Base-by-base conservation (phyloP, 495 filamentous ascomycete genomes). In the Cairneyella variabilis region DNA sequence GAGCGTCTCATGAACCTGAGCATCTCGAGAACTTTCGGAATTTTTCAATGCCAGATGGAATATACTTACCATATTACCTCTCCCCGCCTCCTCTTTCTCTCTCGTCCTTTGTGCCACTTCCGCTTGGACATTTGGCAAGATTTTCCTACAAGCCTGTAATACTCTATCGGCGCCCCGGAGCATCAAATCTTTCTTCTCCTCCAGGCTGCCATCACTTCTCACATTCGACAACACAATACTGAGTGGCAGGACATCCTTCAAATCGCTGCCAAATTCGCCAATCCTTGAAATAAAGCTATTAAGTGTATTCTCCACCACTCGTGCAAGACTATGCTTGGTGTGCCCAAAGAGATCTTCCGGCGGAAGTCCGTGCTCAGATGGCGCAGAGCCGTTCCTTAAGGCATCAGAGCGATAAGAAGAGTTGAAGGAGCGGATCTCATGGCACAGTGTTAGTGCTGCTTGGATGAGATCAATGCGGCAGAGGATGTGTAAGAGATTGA, bases 401-500 rank as follows among this genome's bases (percentile, higher is more conserved):
- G n/a, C n/a, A n/a, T n/a, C n/a, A n/a, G n/a, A n/a, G 7, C 17
- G 27, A 3, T 37, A 45, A 3, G 47, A 11, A 12, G 17, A 14
- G 16, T 48, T 62, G 51, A 47, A 53, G 14, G 41, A 42, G 20
- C 40, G 26, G n/a, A 62, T 62, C 23, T 62, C 54, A 30, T 43
- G 48, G 25, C 60, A 62, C 11, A 62, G 21, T 3, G 57, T 38
- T 7, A 59, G 20, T 1, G 60, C 60, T 26, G 60, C 40, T 48
- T 62, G 56, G 2, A 56, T 51, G 18, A 62, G 53, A 34, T 56
- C 54, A 0, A 23, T 41, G 18, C 44, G 55, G 36, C 56, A 59
- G 3, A 62, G n/a, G 20, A 62, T 30, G 34, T 56, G 52, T 27
- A 62, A 59, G n/a, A 62, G 26, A 34, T 59, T 56, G 4, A 62